Evolutionary conservation across 1,284 basidiomycete species (phyloP), one percentile per base, ranked within the genome.

Genomic region (Austroboletus novae-zelandiae): DNA sequence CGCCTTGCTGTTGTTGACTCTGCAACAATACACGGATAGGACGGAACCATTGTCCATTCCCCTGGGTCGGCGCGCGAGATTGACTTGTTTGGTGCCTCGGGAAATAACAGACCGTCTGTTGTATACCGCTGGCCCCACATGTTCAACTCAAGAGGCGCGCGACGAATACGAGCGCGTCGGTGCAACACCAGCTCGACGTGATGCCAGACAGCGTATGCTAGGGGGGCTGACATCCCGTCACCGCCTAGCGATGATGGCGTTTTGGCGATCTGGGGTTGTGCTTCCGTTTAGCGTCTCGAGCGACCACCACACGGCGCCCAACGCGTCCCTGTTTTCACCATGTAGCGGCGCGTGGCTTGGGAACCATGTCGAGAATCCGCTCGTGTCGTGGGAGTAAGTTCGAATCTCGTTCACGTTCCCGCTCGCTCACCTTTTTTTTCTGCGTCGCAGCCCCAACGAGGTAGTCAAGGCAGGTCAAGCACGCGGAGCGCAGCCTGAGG

Each of bases 351-450:
- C 57, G 20, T 73, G 69, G 67, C 51, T 68, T 30, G 58, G 66
- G 41, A 57, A 56, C 14, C 64, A 69, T 35, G 50, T 51, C 25
- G 66, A 66, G 7, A 61, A 65, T 52, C 73, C 74, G 7, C 59
- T 75, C 5, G 55, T 64, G 8, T 66, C 63, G 15, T 77, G 75
- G 74, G 62, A 72, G 72, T 75, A 57, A 49, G 73, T 69, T n/a
- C 17, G 49, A 32, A 43, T n/a, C 5, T 37, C 18, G 13, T 40
- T 4, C 17, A 18, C 20, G 20, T 23, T 52, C 17, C n/a, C 6
- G 14, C 9, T 35, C 6, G 10, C 34, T 59, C 18, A 63, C 32
- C 0, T 27, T 11, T 4, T 43, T 5, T 2, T 39, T n/a, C 25
- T 30, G 1, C 14, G n/a, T 17, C 20, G 6, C 30, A 63, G 64